phyloP scores from a whole-genome alignment of 331 rosid species.

The Arachis monticola region DNA sequence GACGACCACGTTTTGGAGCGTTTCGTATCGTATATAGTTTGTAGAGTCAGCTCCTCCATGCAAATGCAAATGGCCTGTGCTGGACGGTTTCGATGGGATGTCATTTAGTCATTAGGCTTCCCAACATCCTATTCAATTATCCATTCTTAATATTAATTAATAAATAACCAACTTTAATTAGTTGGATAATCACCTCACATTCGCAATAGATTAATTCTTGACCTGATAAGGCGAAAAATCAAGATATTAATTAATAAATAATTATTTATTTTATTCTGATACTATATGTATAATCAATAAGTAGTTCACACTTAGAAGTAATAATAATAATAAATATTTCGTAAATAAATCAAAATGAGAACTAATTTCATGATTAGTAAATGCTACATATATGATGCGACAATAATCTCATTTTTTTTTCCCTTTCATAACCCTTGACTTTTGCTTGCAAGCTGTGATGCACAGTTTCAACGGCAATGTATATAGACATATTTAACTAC shows the following conservation, averaged over 20 bases:
- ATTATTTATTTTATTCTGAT: too few relatives aligned
- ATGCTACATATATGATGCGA: too few relatives aligned
- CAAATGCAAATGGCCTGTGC: neutral
- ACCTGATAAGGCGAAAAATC: too few relatives aligned
- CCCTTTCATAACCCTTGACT: constrained; percentile 19
- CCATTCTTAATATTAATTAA: neutral
- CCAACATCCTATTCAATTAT: neutral
- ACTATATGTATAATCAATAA: too few relatives aligned
- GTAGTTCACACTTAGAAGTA: too few relatives aligned
- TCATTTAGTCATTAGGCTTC: neutral
- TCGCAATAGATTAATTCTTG: too few relatives aligned
- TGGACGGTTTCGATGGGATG: neutral
- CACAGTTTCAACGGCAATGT: constrained; percentile 9
- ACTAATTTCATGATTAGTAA: too few relatives aligned
- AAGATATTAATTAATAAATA: too few relatives aligned
- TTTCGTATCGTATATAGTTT: neutral
- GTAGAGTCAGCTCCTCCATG: neutral
- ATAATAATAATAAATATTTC: too few relatives aligned
- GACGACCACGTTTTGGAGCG: constrained; percentile 1
- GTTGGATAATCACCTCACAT: too few relatives aligned
- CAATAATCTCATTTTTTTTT: neutral
- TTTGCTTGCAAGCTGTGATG: constrained; percentile 14
- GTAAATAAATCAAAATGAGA: too few relatives aligned
- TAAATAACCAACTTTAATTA: too few relatives aligned
- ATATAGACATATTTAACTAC: constrained; percentile 10